These are phyloP conservation scores for Trichoderma orchidacearum DNA, from an alignment of 495 filamentous ascomycete species.

Conservation along the genomic window DNA sequence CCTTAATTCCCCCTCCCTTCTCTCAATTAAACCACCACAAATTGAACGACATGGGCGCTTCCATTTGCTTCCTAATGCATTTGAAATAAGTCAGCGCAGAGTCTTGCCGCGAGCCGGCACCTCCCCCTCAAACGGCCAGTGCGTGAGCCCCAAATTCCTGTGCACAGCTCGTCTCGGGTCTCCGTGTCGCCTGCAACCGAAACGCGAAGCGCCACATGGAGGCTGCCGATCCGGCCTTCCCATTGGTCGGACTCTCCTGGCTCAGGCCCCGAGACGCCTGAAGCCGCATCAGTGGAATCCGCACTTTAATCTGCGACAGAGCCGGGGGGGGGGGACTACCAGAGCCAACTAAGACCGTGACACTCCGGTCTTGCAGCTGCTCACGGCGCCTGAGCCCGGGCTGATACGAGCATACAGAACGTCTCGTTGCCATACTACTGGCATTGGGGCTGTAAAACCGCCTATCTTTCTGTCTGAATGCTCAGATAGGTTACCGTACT, in stretches of 20 bases:
- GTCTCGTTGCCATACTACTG: no score
- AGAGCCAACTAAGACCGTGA: neutral
- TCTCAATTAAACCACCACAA: neutral
- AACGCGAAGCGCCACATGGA: slow-evolving; percentile 1
- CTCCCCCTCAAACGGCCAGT: neutral
- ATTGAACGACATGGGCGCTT: no score
- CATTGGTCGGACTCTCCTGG: neutral
- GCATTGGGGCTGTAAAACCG: no score
- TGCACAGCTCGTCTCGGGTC: neutral
- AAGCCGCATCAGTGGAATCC: slow-evolving; percentile 1
- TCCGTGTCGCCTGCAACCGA: neutral
- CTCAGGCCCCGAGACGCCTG: neutral
- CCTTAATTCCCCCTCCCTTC: neutral
- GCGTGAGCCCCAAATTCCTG: neutral
- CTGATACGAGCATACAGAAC: neutral
- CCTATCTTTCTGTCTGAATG: no score
- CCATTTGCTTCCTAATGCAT: no score
- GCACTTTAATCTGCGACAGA: slow-evolving; percentile 1
- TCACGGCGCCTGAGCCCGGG: neutral
- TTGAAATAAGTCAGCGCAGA: neutral
- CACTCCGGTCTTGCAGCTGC: neutral
- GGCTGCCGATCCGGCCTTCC: neutral
- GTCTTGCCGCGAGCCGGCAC: no score
- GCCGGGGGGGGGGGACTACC: neutral
- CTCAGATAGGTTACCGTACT: no score